phyloP scores from a whole-genome alignment of 2,329 filamentous ascomycete species.

The Didymella glomerata region DNA sequence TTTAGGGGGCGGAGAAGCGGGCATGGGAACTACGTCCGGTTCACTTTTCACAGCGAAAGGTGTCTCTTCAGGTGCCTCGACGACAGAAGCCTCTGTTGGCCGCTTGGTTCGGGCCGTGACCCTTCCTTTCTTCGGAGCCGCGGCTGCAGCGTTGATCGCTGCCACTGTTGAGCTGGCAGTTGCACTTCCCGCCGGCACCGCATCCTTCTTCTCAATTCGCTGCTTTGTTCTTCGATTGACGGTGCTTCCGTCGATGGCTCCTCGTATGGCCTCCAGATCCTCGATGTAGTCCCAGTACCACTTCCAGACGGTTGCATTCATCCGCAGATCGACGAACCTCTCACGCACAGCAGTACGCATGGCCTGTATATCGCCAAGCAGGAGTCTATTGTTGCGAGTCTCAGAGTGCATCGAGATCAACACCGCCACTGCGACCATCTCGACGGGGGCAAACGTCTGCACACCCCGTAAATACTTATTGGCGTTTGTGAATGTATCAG shows the following conservation, averaged over 20 bases:
- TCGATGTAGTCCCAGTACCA: constrained; percentile 46
- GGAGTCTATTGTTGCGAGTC: constrained; percentile 35
- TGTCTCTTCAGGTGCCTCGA: background rate
- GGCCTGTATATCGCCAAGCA: constrained; percentile 43
- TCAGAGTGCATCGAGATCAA: constrained; percentile 46
- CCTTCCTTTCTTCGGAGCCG: constrained; percentile 17
- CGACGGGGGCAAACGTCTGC: constrained; percentile 50
- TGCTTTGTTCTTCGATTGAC: constrained; percentile 16
- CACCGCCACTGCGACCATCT: constrained; percentile 46
- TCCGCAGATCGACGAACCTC: constrained; percentile 41
- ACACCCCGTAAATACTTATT: constrained; percentile 35
- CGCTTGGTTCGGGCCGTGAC: constrained; percentile 12
- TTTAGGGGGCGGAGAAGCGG: constrained; percentile 22
- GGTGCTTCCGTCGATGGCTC: constrained; percentile 36
- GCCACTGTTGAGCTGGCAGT: constrained; percentile 15
- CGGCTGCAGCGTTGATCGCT: constrained; percentile 12
- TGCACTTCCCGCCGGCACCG: background rate
- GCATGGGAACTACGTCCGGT: background rate
- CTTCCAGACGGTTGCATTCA: constrained; percentile 39
- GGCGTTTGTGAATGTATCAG: constrained; percentile 42
- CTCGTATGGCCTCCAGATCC: constrained; percentile 37
- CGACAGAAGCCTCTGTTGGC: background rate
- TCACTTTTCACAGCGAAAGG: constrained; percentile 1
- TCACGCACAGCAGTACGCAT: constrained; percentile 40
- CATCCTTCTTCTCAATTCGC: background rate